phyloP scores from a whole-genome alignment of 331 rosid genomes.

The Dryas integrifolia region DNA sequence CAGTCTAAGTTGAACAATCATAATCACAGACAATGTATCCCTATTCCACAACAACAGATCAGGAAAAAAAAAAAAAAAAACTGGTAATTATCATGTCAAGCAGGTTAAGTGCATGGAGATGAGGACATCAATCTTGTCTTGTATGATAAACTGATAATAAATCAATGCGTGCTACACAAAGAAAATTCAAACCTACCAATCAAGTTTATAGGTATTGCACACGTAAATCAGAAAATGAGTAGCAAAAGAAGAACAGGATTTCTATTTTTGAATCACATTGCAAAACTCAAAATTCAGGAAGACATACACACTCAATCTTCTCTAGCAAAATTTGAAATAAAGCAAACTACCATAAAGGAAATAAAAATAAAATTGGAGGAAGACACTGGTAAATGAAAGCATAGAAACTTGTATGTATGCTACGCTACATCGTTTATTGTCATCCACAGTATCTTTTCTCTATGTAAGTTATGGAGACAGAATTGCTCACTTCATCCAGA shows the following conservation, averaged over 20 bases:
- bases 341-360: too few relatives aligned
- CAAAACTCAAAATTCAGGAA: too few relatives aligned
- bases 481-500: too few relatives aligned
- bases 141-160: background rate
- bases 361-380: too few relatives aligned
- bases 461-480: too few relatives aligned
- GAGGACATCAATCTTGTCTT: background rate
- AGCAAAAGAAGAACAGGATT: background rate
- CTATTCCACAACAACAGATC: background rate
- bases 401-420: too few relatives aligned
- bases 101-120: constrained; percentile 5
- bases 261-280: too few relatives aligned
- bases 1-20: background rate
- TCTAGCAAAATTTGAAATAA: too few relatives aligned
- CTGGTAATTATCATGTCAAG: constrained; percentile 3
- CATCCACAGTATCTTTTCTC: too few relatives aligned
- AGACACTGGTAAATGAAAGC: too few relatives aligned
- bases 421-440: too few relatives aligned
- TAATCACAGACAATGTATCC: background rate
- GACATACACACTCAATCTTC: too few relatives aligned
- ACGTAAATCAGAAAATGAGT: background rate
- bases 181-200: constrained; percentile 7
- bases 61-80: background rate
- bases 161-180: background rate
- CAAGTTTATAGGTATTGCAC: background rate